These are phyloP conservation scores for Globisporangium abappressorium DNA, from an alignment of 352 stramenopile species.

Conservation along the genomic window DNA sequence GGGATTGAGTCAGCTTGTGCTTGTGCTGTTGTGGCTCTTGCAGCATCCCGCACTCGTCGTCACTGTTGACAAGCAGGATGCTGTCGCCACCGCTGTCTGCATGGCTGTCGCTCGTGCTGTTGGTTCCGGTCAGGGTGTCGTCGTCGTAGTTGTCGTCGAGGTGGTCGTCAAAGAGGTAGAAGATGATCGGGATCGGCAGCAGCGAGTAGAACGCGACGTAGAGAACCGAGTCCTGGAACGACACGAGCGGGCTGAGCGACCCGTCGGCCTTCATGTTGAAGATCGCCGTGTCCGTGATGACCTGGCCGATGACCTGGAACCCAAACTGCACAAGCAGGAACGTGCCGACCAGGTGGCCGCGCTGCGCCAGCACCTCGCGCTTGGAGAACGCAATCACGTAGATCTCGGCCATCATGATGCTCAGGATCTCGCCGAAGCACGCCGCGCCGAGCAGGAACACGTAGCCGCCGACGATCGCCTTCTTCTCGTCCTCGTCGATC, in stretches of 20 bases:
- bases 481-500: slow-evolving; percentile 22
- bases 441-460: slow-evolving; percentile 33
- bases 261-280: slow-evolving; percentile 25
- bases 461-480: slow-evolving; percentile 29
- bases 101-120: slow-evolving; percentile 11
- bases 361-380: slow-evolving; percentile 23
- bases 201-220: slow-evolving; percentile 39
- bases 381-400: slow-evolving; percentile 46
- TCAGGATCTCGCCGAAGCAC: slow-evolving; percentile 44
- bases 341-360: slow-evolving; percentile 36
- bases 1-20: background rate
- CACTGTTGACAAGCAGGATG: slow-evolving; percentile 13
- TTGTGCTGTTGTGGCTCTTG: slow-evolving; percentile 12
- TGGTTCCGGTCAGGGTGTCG: background rate
- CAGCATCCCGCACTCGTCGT: slow-evolving; percentile 24
- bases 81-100: slow-evolving; percentile 6
- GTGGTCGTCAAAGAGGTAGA: slow-evolving; percentile 37
- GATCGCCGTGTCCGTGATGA: slow-evolving; percentile 28
- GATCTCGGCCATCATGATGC: slow-evolving; percentile 38
- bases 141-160: slow-evolving; percentile 2
- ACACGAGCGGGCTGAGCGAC: slow-evolving; percentile 15
- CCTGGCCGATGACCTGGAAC: slow-evolving; percentile 34
- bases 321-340: slow-evolving; percentile 36
- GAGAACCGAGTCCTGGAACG: slow-evolving; percentile 28
- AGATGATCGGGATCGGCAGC: slow-evolving; percentile 34